Evolutionary conservation across 352 stramenopile species (phyloP).

Genomic region (Pythium scleroteichum): DNA sequence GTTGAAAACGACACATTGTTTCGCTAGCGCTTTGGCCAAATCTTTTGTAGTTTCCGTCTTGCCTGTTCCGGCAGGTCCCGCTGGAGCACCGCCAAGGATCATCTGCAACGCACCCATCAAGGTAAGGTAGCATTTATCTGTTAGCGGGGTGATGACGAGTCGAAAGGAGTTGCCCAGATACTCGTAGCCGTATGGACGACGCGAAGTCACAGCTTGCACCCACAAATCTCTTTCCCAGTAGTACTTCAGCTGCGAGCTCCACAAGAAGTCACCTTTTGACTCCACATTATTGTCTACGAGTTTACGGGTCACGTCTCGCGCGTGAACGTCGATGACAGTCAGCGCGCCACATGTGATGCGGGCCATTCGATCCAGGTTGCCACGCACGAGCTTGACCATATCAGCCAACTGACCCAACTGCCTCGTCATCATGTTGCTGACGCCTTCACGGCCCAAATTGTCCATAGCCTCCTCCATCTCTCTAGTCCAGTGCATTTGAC

Average conservation of each 20-base stretch:
- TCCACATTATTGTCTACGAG: slow-evolving; percentile 89
- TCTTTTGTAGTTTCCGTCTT: slow-evolving; percentile 97
- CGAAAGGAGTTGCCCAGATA: slow-evolving; percentile 96
- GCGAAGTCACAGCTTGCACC: slow-evolving; percentile 89
- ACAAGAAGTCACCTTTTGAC: slow-evolving; percentile 87
- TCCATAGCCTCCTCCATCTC: slow-evolving; percentile 90
- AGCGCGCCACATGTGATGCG: slow-evolving; percentile 90
- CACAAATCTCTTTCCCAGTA: slow-evolving; percentile 93
- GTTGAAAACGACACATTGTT: slow-evolving; percentile 96
- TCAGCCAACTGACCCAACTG: slow-evolving; percentile 90
- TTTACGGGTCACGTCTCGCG: slow-evolving; percentile 93
- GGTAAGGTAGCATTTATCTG: slow-evolving; percentile 96
- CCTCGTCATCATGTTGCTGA: slow-evolving; percentile 74
- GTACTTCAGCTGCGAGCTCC: slow-evolving; percentile 89
- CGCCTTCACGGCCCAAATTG: slow-evolving; percentile 68
- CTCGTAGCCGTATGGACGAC: slow-evolving; percentile 94
- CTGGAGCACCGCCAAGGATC: slow-evolving; percentile 92
- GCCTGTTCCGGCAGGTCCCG: slow-evolving; percentile 91
- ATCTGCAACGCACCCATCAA: slow-evolving; percentile 96
- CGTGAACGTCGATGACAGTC: slow-evolving; percentile 96
- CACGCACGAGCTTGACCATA: slow-evolving; percentile 92
- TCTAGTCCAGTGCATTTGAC: slow-evolving; percentile 93
- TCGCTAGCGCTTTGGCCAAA: slow-evolving; percentile 93
- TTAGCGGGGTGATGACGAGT: slow-evolving; percentile 95
- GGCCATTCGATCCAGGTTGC: slow-evolving; percentile 86